Percentiles rank a stretch among this genome's conserved stretches.
Conservation (phyloP, 192 early-diverging fungal genomes). For the Linnemannia hyalina region DNA sequence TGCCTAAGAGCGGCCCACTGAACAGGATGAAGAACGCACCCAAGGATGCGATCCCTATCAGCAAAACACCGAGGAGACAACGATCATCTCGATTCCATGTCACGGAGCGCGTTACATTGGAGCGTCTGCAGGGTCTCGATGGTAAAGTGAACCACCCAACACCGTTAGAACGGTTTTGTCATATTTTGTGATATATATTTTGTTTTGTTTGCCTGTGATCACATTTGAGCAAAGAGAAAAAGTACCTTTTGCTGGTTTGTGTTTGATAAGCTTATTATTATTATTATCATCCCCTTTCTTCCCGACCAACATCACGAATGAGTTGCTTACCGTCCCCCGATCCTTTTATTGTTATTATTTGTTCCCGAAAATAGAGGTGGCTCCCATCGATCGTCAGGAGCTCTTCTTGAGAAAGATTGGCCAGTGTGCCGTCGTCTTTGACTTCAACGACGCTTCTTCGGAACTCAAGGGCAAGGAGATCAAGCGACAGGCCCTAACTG, state of each 20-base stretch:
- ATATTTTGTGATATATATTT: background rate
- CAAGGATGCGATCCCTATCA: slow-evolving; percentile 81
- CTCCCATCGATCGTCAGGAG: slow-evolving; percentile 85
- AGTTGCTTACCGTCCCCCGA: background rate
- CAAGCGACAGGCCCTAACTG: slow-evolving; percentile 90
- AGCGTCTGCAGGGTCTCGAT: slow-evolving; percentile 80
- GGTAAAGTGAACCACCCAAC: slow-evolving; percentile 61
- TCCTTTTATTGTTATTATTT: slow-evolving; percentile 9
- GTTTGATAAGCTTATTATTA: slow-evolving; percentile 8
- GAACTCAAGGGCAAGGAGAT: slow-evolving; percentile 97
- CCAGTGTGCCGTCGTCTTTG: slow-evolving; percentile 95
- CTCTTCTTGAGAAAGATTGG: slow-evolving; percentile 91
- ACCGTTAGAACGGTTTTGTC: background rate
- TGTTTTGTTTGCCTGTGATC: slow-evolving; percentile 3
- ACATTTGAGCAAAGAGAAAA: too few relatives aligned
- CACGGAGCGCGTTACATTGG: slow-evolving; percentile 83
- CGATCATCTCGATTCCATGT: slow-evolving; percentile 90
- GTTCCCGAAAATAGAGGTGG: slow-evolving; percentile 71
- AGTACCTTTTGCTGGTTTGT: background rate
- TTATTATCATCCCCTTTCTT: background rate
- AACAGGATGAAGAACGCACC: slow-evolving; percentile 66
- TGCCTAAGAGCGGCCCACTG: slow-evolving; percentile 61
- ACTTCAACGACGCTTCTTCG: slow-evolving; percentile 92
- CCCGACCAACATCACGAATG: slow-evolving; percentile 6
- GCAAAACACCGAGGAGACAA: slow-evolving; percentile 86